Evolutionary conservation across 192 early-diverging fungal genomes (phyloP).

Genomic region (Coemansia sp.): DNA sequence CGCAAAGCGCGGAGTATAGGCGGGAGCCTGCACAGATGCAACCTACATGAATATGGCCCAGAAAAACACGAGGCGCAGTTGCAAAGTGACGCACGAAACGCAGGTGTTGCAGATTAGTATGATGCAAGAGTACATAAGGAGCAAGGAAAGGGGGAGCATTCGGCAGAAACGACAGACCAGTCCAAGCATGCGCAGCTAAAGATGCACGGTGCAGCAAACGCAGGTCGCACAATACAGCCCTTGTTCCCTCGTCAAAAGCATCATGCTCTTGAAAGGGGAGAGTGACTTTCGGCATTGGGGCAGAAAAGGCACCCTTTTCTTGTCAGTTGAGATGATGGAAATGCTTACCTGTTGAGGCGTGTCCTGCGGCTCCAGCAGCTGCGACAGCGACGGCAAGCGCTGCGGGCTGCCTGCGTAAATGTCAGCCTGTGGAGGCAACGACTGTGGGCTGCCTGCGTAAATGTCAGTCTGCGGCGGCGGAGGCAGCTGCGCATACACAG

Average conservation of each 20-base stretch:
- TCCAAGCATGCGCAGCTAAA: not conserved
- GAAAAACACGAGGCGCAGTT: constrained; percentile 4
- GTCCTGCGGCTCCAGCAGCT: constrained; percentile 40
- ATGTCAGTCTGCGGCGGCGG: constrained; percentile 8
- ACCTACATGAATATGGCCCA: constrained; percentile 7
- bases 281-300: not conserved
- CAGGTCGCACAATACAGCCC: not conserved
- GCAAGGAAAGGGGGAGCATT: not conserved
- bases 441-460: constrained; percentile 17
- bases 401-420: constrained; percentile 18
- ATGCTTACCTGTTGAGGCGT: not conserved
- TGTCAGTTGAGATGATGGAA: too few relatives aligned
- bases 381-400: constrained; percentile 44
- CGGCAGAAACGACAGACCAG: not conserved
- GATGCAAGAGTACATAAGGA: too few relatives aligned
- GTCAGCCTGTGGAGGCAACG: constrained; percentile 14
- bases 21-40: constrained; percentile 4
- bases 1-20: constrained; percentile 6
- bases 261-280: not conserved
- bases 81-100: not conserved
- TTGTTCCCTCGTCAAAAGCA: not conserved
- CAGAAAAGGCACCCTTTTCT: not conserved
- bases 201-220: not conserved
- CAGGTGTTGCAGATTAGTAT: not conserved
- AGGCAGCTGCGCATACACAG: constrained; percentile 2